Evolutionary conservation across 352 stramenopile genomes (phyloP).

Genomic region (Albugo candida): DNA sequence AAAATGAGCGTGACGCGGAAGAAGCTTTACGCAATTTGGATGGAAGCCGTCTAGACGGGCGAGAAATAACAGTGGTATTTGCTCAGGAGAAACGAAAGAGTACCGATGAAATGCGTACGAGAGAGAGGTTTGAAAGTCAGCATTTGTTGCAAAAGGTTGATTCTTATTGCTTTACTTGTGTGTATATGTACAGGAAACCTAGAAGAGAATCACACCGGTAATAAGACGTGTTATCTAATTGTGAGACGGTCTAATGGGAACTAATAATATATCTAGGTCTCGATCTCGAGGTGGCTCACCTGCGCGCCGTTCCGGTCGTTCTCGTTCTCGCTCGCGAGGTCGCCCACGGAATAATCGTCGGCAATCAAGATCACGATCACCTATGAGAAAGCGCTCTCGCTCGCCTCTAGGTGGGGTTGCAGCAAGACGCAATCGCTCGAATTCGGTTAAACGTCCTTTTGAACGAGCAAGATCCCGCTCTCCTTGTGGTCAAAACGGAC

Average conservation of each 20-base stretch:
- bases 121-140: slow-evolving; percentile 17
- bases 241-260: neutral
- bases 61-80: slow-evolving; percentile 89
- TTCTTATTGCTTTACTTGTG: slow-evolving; percentile 6
- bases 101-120: slow-evolving; percentile 86
- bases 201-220: slow-evolving; percentile 8
- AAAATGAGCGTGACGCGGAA: slow-evolving; percentile 77
- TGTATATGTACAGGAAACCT: neutral
- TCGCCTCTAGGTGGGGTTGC: slow-evolving; percentile 27
- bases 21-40: slow-evolving; percentile 84
- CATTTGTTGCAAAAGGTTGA: neutral
- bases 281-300: slow-evolving; percentile 24
- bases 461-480: too few species aligned
- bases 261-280: neutral
- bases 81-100: slow-evolving; percentile 92
- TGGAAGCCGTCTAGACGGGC: slow-evolving; percentile 79
- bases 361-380: neutral
- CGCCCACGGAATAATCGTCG: slow-evolving; percentile 1
- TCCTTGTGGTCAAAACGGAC: too few species aligned
- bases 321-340: neutral
- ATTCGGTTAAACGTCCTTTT: slow-evolving; percentile 5
- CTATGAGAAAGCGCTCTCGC: slow-evolving; percentile 13
- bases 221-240: neutral
- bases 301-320: slow-evolving; percentile 6
- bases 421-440: slow-evolving; percentile 15